A percentile compares a stretch with the other conserved stretches of the same genome.
These are phyloP conservation scores for Plasmodium cynomolgi DNA, from an alignment of 169 alveolate species.

Conservation along the genomic window DNA sequence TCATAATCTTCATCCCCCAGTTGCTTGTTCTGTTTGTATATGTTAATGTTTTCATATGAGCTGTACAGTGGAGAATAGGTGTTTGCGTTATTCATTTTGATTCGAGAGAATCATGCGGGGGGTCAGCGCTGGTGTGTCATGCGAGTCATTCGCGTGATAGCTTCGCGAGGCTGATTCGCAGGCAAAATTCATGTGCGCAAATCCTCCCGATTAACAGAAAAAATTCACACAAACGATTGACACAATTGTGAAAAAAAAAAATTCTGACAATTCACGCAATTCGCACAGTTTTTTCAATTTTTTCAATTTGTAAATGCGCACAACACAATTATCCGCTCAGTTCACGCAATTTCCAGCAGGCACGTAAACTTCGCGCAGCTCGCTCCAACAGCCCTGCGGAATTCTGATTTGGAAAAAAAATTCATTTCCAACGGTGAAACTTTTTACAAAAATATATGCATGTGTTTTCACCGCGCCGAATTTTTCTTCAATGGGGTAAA, in stretches of 20 bases:
- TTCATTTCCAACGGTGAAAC: conserved; percentile 13
- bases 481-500: not conserved
- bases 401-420: not conserved
- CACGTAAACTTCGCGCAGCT: not conserved
- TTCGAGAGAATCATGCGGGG: not conserved
- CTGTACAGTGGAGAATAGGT: conserved; percentile 62
- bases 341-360: not conserved
- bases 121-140: not conserved
- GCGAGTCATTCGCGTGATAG: not conserved
- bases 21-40: conserved; percentile 44
- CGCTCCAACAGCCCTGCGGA: not conserved
- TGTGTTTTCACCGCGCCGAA: not conserved
- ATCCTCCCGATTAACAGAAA: not conserved
- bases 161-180: not conserved
- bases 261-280: not conserved
- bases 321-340: not conserved
- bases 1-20: conserved; percentile 21
- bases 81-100: conserved; percentile 39
- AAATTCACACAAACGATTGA: not conserved
- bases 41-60: conserved; percentile 67
- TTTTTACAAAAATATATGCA: conserved; percentile 1
- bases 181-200: not conserved
- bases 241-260: not conserved
- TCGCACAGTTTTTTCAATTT: not conserved
- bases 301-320: not conserved